phyloP scores from a whole-genome alignment of 2,329 filamentous ascomycete species.

The Fusarium sp. region DNA sequence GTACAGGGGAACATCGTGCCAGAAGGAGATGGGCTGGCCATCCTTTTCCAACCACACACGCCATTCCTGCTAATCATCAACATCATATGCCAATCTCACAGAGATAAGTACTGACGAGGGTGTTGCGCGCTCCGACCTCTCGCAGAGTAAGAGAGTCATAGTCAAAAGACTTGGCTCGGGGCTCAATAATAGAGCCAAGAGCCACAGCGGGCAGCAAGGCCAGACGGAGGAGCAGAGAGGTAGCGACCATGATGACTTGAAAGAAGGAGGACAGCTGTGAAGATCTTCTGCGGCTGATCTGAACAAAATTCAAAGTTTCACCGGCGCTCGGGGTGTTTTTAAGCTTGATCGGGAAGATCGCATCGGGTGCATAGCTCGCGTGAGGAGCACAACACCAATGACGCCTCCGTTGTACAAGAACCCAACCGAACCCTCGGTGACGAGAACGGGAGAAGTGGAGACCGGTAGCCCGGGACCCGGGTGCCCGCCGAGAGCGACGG shows the following conservation, averaged over 20 bases:
- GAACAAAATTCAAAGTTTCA: constrained; percentile 5
- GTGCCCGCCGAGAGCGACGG: constrained; percentile 9
- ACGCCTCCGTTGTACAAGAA: neutral
- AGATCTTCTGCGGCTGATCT: neutral
- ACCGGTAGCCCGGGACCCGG: neutral
- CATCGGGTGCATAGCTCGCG: constrained; percentile 21
- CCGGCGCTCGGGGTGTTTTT: constrained; percentile 19
- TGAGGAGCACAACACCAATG: constrained; percentile 15
- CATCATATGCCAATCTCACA: accelerated
- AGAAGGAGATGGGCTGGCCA: constrained; percentile 55
- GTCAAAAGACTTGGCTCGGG: constrained; percentile 41
- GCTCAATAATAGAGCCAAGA: constrained; percentile 21
- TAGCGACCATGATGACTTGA: constrained; percentile 30
- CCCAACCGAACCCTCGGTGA: constrained; percentile 31
- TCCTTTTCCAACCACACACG: constrained; percentile 55
- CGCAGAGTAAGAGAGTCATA: constrained; percentile 46
- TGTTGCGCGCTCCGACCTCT: constrained; percentile 55
- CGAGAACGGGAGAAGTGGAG: constrained; percentile 19
- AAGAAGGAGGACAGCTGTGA: neutral
- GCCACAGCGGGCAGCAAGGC: constrained; percentile 35
- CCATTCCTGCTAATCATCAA: constrained; percentile 50
- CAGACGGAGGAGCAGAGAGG: constrained; percentile 29
- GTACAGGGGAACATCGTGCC: constrained; percentile 57
- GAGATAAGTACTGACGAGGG: constrained; percentile 42
- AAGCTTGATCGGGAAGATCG: constrained; percentile 21